phyloP scores from a whole-genome alignment of 768 basidiomycete genomes.

The Pleurotus ostreatus region DNA sequence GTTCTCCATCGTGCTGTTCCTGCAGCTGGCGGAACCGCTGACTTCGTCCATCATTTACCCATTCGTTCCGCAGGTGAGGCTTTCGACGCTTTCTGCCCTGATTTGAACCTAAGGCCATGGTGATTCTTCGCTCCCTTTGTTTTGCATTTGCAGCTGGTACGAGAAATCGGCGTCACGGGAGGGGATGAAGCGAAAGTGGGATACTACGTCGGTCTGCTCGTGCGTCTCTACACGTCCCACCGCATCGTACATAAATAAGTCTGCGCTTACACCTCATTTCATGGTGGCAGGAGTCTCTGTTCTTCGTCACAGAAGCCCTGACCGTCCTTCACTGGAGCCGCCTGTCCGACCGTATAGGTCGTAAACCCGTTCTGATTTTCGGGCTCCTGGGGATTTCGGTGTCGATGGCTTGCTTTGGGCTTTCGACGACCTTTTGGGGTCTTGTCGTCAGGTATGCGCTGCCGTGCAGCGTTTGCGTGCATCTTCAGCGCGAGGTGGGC shows the following conservation, averaged over 20 bases:
- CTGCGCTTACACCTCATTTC: no score
- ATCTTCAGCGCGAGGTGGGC: no score
- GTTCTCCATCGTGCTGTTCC: conserved; percentile 61
- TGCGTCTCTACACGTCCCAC: conserved; percentile 17
- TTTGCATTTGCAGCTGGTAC: conserved; percentile 28
- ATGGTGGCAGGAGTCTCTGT: conserved; percentile 47
- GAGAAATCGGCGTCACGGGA: conserved; percentile 43
- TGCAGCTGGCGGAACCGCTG: conserved; percentile 76
- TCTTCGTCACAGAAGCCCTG: conserved; percentile 53
- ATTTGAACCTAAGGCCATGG: background rate
- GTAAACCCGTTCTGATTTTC: conserved; percentile 55
- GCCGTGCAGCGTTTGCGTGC: background rate
- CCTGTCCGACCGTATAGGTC: conserved; percentile 56
- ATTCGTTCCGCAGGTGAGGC: conserved; percentile 62
- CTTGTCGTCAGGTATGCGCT: conserved; percentile 36
- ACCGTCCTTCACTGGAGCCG: conserved; percentile 64
- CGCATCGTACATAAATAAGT: no score
- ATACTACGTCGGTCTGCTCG: conserved; percentile 63
- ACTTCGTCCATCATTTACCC: conserved; percentile 73
- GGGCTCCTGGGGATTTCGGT: conserved; percentile 51
- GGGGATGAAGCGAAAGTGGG: conserved; percentile 52
- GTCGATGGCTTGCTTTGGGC: conserved; percentile 57
- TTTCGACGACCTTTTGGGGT: conserved; percentile 52
- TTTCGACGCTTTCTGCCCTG: background rate
- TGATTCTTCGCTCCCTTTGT: no score